phyloP scores from a whole-genome alignment of 495 filamentous ascomycete species.

The Penicillium bovifimosum region DNA sequence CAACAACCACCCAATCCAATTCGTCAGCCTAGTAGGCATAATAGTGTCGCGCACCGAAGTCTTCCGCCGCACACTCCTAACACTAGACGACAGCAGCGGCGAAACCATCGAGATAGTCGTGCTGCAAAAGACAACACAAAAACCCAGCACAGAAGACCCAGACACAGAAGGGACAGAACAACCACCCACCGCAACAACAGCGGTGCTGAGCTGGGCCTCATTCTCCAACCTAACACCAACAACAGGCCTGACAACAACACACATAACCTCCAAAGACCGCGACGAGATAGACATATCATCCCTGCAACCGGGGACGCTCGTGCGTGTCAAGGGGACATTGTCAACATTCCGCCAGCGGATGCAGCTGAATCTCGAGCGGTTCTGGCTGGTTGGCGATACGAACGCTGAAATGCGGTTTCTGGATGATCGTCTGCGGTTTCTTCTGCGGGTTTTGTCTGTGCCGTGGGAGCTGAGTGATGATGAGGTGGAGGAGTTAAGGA shows the following conservation, averaged over 20 bases:
- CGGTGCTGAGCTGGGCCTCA: not conserved
- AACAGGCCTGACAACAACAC: not conserved
- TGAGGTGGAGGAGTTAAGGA: slow-evolving; percentile 50
- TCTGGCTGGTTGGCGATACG: slow-evolving; percentile 54
- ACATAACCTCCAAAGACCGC: slow-evolving; percentile 3
- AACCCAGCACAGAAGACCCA: slow-evolving; percentile 1
- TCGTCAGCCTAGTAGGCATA: slow-evolving; percentile 67
- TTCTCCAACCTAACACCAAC: not conserved
- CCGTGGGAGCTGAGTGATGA: slow-evolving; percentile 61
- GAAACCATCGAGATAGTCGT: slow-evolving; percentile 58
- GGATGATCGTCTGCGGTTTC: slow-evolving; percentile 59
- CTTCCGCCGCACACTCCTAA: slow-evolving; percentile 54
- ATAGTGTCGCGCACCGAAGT: slow-evolving; percentile 72
- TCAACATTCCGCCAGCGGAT: slow-evolving; percentile 53
- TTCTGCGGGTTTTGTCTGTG: slow-evolving; percentile 54
- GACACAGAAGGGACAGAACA: slow-evolving; percentile 7
- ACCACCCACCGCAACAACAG: not conserved
- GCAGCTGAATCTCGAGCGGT: slow-evolving; percentile 67
- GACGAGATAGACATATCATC: slow-evolving; percentile 32
- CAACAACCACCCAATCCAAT: slow-evolving; percentile 86
- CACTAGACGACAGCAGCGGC: slow-evolving; percentile 84
- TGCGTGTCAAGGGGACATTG: slow-evolving; percentile 75
- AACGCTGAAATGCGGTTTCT: slow-evolving; percentile 75
- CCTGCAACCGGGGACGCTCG: slow-evolving; percentile 60
- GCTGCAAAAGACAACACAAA: slow-evolving; percentile 13